Evolutionary conservation across 108 stramenopile genomes (phyloP), one percentile per base, ranked within the genome.

Genomic region (Conticribra weissflogii): DNA sequence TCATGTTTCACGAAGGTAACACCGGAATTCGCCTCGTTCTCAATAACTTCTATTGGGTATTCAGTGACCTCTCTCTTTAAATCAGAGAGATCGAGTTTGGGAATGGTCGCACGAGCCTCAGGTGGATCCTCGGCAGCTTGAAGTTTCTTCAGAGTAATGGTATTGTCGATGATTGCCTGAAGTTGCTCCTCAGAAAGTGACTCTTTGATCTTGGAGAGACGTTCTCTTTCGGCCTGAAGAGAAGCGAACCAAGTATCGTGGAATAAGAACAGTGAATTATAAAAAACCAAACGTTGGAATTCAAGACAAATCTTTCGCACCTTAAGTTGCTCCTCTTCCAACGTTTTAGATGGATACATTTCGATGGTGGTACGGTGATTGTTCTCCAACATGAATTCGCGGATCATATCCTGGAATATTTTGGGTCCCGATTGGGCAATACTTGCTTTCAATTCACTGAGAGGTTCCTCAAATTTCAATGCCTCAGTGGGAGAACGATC

Each of bases 61-160:
- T 93, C 94, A 27, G 93, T 88, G 4, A 76, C 71, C 76, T 97
- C 88, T 32, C 85, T 83, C 58, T 96, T 95, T 23, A 98, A 81
- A 62, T 98, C 98, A 25, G 54, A 67, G 3, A 97, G 74, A 48
- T 88, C 82, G 30, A 98, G 89, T 21, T 65, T 73, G 16, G 98
- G 98, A 55, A 98, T 91, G 46, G 96, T 96, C 16, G 98, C 97
- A 36, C 89, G 85, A 8, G 85, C 96, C 81, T 97, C 96, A 1
- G 96, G 92, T 3, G 97, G 65, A 77, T 98, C 98, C 49, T 96
- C 95, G 8, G 89, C 53, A 19, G 87, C 88, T 78, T 98, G 98
- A 24, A 95, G 82, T 65, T 83, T 86, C 82, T 95, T 95, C 22
- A 98, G 76, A 51, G 85, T 83, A 17, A 75, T 68, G 3, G 96